Conservation (phyloP, 1,284 basidiomycete species). For the Neonothopanus nambi region DNA sequence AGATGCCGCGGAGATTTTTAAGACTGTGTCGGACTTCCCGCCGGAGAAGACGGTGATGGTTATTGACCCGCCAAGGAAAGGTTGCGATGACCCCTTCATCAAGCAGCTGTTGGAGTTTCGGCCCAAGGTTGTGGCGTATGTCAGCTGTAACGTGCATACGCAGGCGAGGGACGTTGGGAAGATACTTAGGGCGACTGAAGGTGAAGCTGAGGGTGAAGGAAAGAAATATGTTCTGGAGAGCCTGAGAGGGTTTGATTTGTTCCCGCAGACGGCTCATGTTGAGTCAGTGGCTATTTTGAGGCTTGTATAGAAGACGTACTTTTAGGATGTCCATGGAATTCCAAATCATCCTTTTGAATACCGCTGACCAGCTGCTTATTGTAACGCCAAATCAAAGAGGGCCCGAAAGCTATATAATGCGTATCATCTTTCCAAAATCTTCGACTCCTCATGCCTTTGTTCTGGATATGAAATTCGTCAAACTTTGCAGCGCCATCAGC, state of each 20-base stretch:
- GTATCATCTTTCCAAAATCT: too few species aligned
- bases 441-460: too few species aligned
- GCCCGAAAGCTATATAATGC: too few species aligned
- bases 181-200: conserved; percentile 53
- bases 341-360: too few species aligned
- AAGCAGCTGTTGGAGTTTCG: conserved; percentile 76
- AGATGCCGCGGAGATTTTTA: conserved; percentile 73
- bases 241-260: conserved; percentile 86
- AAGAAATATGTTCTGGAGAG: conserved; percentile 72
- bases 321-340: neutral
- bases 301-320: conserved; percentile 20
- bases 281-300: conserved; percentile 77
- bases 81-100: conserved; percentile 83
- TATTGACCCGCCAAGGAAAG: conserved; percentile 90
- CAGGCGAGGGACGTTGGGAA: conserved; percentile 84
- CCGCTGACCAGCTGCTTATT: too few species aligned
- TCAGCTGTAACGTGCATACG: conserved; percentile 92
- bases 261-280: conserved; percentile 92
- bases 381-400: too few species aligned
- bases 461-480: too few species aligned
- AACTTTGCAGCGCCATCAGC: too few species aligned
- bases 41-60: conserved; percentile 68
- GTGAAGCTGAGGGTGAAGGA: conserved; percentile 39
- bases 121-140: conserved; percentile 79
- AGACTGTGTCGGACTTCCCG: conserved; percentile 67